Percentiles rank a stretch among this genome's conserved stretches.
Evolutionary conservation across 495 filamentous ascomycete genomes (phyloP).

Genomic region (Penicillium psychrofluorescens): DNA sequence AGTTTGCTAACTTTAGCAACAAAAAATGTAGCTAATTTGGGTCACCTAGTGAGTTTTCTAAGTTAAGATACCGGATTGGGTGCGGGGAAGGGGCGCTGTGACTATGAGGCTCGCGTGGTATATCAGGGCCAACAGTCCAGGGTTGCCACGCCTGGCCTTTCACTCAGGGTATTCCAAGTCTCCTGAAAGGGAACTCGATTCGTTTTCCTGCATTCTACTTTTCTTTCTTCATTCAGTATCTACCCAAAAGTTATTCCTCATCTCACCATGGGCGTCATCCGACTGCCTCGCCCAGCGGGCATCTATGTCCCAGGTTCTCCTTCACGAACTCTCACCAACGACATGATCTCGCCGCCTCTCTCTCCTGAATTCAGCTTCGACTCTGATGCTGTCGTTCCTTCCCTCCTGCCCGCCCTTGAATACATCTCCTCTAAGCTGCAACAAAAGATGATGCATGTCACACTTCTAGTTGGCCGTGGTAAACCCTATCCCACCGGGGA

Average conservation of each 20-base stretch:
- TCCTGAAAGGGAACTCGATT: neutral
- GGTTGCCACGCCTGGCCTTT: too few species aligned
- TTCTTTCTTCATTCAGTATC: neutral
- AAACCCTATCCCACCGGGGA: slow-evolving; percentile 38
- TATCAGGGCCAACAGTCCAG: too few species aligned
- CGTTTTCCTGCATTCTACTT: neutral
- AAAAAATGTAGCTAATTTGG: slow-evolving; percentile 11
- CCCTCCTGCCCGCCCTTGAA: slow-evolving; percentile 38
- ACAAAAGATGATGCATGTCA: slow-evolving; percentile 39
- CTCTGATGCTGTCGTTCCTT: slow-evolving; percentile 31
- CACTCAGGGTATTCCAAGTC: neutral
- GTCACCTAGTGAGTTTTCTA: neutral
- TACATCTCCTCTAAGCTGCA: slow-evolving; percentile 43
- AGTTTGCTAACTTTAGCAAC: slow-evolving; percentile 22
- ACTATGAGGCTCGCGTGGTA: too few species aligned
- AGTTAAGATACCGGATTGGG: slow-evolving; percentile 3
- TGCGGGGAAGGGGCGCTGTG: slow-evolving; percentile 14
- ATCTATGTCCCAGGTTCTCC: slow-evolving; percentile 33
- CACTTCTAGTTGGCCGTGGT: slow-evolving; percentile 39
- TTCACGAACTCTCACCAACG: slow-evolving; percentile 29
- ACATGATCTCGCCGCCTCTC: slow-evolving; percentile 40
- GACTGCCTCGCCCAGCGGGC: slow-evolving; percentile 35
- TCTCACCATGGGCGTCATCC: slow-evolving; percentile 34
- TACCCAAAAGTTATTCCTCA: neutral
- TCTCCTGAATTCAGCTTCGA: slow-evolving; percentile 37